These are phyloP conservation scores for Atalantia buxifolia DNA, from an alignment of 345 rosid genomes.

Conservation along the genomic window DNA sequence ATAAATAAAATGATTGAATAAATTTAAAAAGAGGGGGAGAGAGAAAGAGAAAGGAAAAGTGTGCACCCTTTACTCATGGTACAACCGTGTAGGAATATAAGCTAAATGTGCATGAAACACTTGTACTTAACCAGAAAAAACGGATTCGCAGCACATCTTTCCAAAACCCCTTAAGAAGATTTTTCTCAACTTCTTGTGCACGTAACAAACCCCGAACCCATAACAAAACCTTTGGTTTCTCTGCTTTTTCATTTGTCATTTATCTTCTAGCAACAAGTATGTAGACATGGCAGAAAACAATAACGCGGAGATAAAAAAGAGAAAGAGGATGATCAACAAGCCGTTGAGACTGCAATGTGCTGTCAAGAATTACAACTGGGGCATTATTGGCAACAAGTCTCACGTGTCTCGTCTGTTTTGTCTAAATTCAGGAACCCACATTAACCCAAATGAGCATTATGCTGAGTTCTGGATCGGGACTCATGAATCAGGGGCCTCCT, in stretches of 20 bases:
- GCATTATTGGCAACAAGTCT: conserved; percentile 25
- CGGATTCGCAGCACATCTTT: background rate
- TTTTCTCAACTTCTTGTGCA: background rate
- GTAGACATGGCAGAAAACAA: conserved; percentile 3
- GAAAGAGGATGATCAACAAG: background rate
- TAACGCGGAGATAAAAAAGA: background rate
- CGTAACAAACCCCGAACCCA: background rate
- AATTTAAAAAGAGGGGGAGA: too few species aligned
- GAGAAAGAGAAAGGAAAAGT: background rate
- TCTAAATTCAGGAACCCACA: conserved; percentile 26
- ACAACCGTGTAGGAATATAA: background rate
- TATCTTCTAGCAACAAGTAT: background rate
- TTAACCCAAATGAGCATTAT: conserved; percentile 22
- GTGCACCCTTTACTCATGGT: background rate
- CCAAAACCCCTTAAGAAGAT: background rate
- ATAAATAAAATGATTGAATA: too few species aligned
- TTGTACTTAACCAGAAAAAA: conserved; percentile 7
- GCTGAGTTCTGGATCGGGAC: conserved; percentile 77
- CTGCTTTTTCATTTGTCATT: background rate
- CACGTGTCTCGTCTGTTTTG: conserved; percentile 27
- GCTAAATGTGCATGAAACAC: background rate
- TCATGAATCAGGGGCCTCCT: conserved; percentile 38
- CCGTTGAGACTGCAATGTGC: conserved; percentile 27
- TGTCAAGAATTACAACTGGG: conserved; percentile 43
- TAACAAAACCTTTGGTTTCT: background rate